These are phyloP conservation scores for Phytophthora foliorum DNA, from an alignment of 352 stramenopile genomes.

Conservation along the genomic window DNA sequence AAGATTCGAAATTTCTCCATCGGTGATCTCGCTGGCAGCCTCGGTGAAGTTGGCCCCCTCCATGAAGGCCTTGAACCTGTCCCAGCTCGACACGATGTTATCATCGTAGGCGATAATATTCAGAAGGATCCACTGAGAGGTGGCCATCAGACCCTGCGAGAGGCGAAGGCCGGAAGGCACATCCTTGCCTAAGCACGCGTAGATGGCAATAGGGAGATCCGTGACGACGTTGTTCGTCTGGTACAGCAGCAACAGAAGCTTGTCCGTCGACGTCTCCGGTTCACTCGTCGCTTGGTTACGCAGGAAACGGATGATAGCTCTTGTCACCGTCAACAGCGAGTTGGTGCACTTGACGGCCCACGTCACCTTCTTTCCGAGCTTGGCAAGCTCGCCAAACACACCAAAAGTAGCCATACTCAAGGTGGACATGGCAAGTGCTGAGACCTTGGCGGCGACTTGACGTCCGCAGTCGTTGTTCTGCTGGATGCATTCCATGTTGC, in stretches of 20 bases:
- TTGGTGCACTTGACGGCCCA: slow-evolving; percentile 56
- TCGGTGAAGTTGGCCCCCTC: slow-evolving; percentile 34
- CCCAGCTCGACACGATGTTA: slow-evolving; percentile 32
- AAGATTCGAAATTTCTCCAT: slow-evolving; percentile 39
- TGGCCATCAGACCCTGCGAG: slow-evolving; percentile 32
- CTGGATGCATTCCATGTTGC: slow-evolving; percentile 67
- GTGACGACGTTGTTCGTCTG: slow-evolving; percentile 67
- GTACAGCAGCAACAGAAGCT: slow-evolving; percentile 60
- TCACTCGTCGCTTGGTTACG: slow-evolving; percentile 39
- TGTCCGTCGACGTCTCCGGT: slow-evolving; percentile 56
- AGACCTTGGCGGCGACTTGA: slow-evolving; percentile 46
- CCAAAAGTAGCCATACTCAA: slow-evolving; percentile 48
- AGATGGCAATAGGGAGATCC: slow-evolving; percentile 61
- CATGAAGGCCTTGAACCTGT: slow-evolving; percentile 50
- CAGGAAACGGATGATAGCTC: slow-evolving; percentile 40
- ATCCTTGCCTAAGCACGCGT: slow-evolving; percentile 52
- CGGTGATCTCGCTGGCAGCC: slow-evolving; percentile 33
- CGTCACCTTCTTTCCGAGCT: slow-evolving; percentile 45
- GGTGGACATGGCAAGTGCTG: slow-evolving; percentile 37
- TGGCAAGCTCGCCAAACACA: slow-evolving; percentile 49
- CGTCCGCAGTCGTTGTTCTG: slow-evolving; percentile 65
- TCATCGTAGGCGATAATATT: slow-evolving; percentile 40
- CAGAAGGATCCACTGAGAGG: slow-evolving; percentile 39
- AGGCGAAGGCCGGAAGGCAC: slow-evolving; percentile 26
- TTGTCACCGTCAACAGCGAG: slow-evolving; percentile 36